Evolutionary conservation across 2,329 filamentous ascomycete species (phyloP), one percentile per base, ranked within the genome.

Genomic region (Fusarium penzigii): DNA sequence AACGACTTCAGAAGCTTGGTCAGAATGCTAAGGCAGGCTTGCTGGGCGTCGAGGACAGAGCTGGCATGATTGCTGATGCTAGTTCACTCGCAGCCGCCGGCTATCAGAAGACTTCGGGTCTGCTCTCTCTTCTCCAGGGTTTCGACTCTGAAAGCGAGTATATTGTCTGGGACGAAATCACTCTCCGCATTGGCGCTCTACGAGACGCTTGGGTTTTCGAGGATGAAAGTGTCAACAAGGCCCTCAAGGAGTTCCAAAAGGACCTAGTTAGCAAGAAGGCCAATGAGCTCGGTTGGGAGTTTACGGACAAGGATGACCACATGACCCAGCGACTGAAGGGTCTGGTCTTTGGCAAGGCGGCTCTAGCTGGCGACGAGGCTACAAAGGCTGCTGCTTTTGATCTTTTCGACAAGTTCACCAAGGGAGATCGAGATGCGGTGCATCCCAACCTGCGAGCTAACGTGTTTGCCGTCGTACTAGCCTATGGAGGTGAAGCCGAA

Each of bases 291-390:
- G 93, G 93, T 53, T 97, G 93, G 93, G 76, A 84, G 13, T 96
- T 97, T 73, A 87, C 84, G 29, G 88, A 92, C 25, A 81, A 81
- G 4, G 93, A 97, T 64, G 90, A 89, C 45, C 92, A 97, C 68
- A 87, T 97, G 61, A 81, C 92, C 70, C 92, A 96, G 72, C 92
- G 97, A 70, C 95, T 96, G 81, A 97, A 97, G 79, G 86, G 86
- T 13, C 83, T 97, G 68, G 82, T 97, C 70, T 97, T 97, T 69
- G 89, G 89, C 55, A 84, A 81, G 61, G 91, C 93, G 46, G 93
- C 92, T 52, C 78, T 90, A 61, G 82, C 86, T 42, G 92, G 91
- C 34, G 93, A 97, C 65, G 78, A 92, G 65, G 78, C 82, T 61
- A 84, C 96, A 55, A 84, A 93, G 67, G 80, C 85, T 45, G 90